Evolutionary conservation across 345 rosid genomes (phyloP).

Genomic region (Brassica nigra): DNA sequence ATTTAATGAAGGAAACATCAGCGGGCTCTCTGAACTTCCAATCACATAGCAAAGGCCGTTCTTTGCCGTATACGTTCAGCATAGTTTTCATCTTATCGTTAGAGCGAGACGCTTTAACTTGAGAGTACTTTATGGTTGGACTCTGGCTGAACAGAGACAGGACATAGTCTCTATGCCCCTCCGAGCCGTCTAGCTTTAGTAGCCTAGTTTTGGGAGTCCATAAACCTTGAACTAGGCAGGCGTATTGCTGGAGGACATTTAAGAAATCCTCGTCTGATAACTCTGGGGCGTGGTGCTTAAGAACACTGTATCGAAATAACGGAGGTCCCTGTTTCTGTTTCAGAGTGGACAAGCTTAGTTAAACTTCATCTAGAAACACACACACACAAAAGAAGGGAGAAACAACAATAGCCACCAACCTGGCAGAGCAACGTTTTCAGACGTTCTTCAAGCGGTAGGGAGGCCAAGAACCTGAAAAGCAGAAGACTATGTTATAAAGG

Average conservation of each 20-base stretch:
- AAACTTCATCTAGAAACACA: too few relatives aligned
- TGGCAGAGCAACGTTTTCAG: conserved; percentile 65
- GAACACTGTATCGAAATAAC: conserved; percentile 57
- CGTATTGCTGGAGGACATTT: conserved; percentile 56
- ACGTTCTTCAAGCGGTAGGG: conserved; percentile 69
- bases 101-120: conserved; percentile 16
- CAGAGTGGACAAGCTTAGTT: conserved; percentile 17
- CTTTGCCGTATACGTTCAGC: conserved; percentile 25
- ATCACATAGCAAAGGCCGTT: conserved; percentile 32
- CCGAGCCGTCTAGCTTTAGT: conserved; percentile 38
- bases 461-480: conserved; percentile 63
- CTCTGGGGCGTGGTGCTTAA: conserved; percentile 64
- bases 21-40: conserved; percentile 43
- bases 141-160: conserved; percentile 48
- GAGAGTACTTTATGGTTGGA: conserved; percentile 28
- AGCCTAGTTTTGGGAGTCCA: conserved; percentile 71
- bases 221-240: conserved; percentile 79
- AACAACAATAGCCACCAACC: conserved; percentile 52
- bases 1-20: conserved; percentile 36
- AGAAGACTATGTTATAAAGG: conserved; percentile 1
- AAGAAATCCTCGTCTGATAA: conserved; percentile 54
- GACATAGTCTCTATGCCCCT: conserved; percentile 56
- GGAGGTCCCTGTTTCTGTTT: conserved; percentile 53
- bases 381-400: background rate
- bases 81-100: conserved; percentile 6